phyloP scores from a whole-genome alignment of 176 grass and related monocot species.

The Otatea glauca region DNA sequence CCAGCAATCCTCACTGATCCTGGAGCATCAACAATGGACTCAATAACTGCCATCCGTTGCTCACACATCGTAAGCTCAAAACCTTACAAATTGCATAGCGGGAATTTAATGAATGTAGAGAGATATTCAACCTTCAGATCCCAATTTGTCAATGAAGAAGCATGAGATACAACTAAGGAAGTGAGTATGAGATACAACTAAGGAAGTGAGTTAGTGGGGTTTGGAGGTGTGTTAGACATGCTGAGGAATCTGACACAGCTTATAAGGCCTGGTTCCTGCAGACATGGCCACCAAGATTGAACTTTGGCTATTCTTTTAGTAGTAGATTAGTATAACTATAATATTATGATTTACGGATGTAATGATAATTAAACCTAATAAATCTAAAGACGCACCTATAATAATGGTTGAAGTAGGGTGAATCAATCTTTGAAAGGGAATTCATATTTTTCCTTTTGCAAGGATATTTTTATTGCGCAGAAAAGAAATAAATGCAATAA shows the following conservation, averaged over 20 bases:
- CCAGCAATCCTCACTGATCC: neutral
- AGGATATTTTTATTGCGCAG: neutral
- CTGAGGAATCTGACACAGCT: neutral
- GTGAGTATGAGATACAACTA: neutral
- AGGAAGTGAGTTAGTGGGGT: neutral
- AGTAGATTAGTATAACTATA: neutral
- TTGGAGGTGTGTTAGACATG: neutral
- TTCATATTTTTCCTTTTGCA: conserved; percentile 25
- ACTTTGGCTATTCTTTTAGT: neutral
- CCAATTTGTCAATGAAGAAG: neutral
- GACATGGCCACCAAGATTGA: neutral
- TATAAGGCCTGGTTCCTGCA: neutral
- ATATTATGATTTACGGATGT: neutral
- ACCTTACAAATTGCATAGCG: neutral
- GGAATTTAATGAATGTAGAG: neutral
- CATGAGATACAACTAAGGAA: neutral
- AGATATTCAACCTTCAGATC: neutral
- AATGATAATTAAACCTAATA: neutral
- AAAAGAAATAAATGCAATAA: conserved; percentile 6
- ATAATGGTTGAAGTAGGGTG: neutral
- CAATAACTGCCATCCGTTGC: neutral
- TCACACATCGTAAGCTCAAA: neutral
- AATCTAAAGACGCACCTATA: neutral
- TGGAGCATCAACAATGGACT: neutral
- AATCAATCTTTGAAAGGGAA: neutral